Percentiles rank a stretch among this genome's conserved stretches.
These are phyloP conservation scores for Saitozyma podzolica DNA, from an alignment of 768 basidiomycete species.

Conservation along the genomic window DNA sequence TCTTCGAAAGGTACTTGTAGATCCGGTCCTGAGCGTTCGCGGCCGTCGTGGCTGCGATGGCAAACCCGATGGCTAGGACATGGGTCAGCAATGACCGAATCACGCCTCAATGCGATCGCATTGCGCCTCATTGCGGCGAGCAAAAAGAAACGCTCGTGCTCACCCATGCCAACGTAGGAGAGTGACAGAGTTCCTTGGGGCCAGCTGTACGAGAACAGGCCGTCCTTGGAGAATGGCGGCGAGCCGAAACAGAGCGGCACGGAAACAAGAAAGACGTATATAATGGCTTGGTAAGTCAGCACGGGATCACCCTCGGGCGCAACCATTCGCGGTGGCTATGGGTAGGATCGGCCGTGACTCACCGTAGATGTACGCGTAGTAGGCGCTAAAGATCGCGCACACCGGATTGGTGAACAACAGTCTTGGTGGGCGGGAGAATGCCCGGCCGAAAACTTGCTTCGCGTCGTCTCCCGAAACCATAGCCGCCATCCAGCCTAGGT, in stretches of 20 bases:
- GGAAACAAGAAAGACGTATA: slow-evolving; percentile 46
- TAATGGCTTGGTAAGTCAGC: slow-evolving; percentile 26
- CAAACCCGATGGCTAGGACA: slow-evolving; percentile 32
- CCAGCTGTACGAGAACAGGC: slow-evolving; percentile 39
- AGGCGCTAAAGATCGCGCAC: slow-evolving; percentile 36
- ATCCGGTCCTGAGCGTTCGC: slow-evolving; percentile 42
- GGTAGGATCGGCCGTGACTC: slow-evolving; percentile 6
- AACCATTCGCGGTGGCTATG: not conserved
- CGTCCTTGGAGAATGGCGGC: slow-evolving; percentile 30
- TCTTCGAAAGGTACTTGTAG: slow-evolving; percentile 34
- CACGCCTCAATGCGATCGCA: not conserved
- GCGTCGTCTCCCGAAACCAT: slow-evolving; percentile 41
- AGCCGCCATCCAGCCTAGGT: slow-evolving; percentile 40
- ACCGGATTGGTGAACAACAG: slow-evolving; percentile 45
- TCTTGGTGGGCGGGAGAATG: slow-evolving; percentile 42
- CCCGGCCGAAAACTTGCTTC: slow-evolving; percentile 26
- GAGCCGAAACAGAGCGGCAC: slow-evolving; percentile 38
- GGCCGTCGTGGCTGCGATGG: slow-evolving; percentile 27
- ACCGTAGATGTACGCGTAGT: slow-evolving; percentile 49
- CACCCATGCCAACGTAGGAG: slow-evolving; percentile 43
- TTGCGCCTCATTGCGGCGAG: too few species aligned
- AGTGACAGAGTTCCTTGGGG: slow-evolving; percentile 35
- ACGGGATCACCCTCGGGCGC: not conserved
- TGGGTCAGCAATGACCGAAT: not conserved
- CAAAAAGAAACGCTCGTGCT: slow-evolving; percentile 5